Evolutionary conservation across 2,329 filamentous ascomycete genomes (phyloP), one percentile per base, ranked within the genome.

Genomic region (Fusarium sp.): DNA sequence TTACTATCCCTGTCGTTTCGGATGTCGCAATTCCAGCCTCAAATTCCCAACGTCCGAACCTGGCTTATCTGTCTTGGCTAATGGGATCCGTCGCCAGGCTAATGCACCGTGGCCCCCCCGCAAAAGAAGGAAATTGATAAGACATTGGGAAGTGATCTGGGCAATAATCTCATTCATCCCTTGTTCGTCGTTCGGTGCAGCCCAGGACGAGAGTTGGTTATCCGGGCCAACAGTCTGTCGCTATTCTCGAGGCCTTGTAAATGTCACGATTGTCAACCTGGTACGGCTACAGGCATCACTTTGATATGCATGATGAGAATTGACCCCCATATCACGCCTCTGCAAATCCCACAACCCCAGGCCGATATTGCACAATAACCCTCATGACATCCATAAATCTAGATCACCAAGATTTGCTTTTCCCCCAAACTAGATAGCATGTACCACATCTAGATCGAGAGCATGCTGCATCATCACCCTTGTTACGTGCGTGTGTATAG

Each of bases 21-120:
- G 61, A 65, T 64, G 48, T 64, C 61, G 61, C 61, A 44, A 64
- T 64, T 50, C 41, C 25, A 62, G 61, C 52, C 52, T 41, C 48
- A 29, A 50, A 64, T 64, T 60, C 37, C 21, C 31, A 49, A 48
- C 25, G 35, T 39, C 14, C 9, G 17, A 38, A 15, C 42, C 29
- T 39, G 27, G 29, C 6, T 15, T 35, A 17, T 41, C 17, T 35
- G 10, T 45, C 38, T 44, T 45, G 43, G 31, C 15, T 17, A 17
- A 35, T 21, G 19, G 41, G 19, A 4, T 27, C 11, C 15, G 37
- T 42, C 31, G 41, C 15, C 15, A 9, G 7, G 19, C 53, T 47
- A 53, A 52, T 58, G 56, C 27, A 31, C 6, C 9, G 36, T 42
- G 35, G 35, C 19, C 54, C 54, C 54, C 54, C 52, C 52, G 42